A percentile compares a stretch with the other conserved stretches of the same genome.
Conservation (phyloP, 305 asterid species). For the Andrographis paniculata region DNA sequence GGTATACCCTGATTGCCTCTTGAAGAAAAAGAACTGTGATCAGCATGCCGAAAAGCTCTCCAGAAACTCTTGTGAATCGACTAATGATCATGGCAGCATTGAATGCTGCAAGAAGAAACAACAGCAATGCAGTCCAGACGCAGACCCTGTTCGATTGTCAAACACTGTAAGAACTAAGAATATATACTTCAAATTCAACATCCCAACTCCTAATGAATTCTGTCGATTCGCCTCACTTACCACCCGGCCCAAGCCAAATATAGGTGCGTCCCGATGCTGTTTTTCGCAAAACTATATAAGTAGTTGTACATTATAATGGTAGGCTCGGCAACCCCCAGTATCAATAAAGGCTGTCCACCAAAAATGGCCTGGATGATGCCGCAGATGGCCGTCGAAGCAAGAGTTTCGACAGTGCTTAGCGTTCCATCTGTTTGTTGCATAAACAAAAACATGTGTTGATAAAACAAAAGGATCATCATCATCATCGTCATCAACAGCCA, state of each 20-base stretch:
- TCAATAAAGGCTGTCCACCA: slow-evolving; percentile 81
- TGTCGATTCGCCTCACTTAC: slow-evolving; percentile 19
- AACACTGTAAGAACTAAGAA: neutral
- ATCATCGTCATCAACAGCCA: neutral
- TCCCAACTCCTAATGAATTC: too few relatives aligned
- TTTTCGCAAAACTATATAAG: slow-evolving; percentile 60
- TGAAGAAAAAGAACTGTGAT: slow-evolving; percentile 67
- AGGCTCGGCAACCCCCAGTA: slow-evolving; percentile 83
- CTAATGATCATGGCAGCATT: slow-evolving; percentile 54
- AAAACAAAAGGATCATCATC: neutral
- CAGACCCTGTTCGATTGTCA: slow-evolving; percentile 75
- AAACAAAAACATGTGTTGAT: neutral
- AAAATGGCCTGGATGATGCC: slow-evolving; percentile 67
- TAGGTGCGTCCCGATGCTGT: slow-evolving; percentile 41
- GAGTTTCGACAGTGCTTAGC: slow-evolving; percentile 64
- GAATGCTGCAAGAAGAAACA: slow-evolving; percentile 63
- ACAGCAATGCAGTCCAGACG: slow-evolving; percentile 67
- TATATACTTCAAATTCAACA: neutral
- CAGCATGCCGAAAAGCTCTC: slow-evolving; percentile 84
- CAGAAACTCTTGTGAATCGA: slow-evolving; percentile 76
- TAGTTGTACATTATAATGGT: slow-evolving; percentile 77
- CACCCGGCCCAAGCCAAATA: slow-evolving; percentile 87
- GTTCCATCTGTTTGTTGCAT: slow-evolving; percentile 45
- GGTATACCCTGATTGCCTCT: slow-evolving; percentile 68
- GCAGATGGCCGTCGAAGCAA: slow-evolving; percentile 74